Percentiles rank a stretch among this genome's conserved stretches.
Evolutionary conservation across 192 early-diverging fungal species (phyloP).

Genomic region (Martensiomyces pterosporus): DNA sequence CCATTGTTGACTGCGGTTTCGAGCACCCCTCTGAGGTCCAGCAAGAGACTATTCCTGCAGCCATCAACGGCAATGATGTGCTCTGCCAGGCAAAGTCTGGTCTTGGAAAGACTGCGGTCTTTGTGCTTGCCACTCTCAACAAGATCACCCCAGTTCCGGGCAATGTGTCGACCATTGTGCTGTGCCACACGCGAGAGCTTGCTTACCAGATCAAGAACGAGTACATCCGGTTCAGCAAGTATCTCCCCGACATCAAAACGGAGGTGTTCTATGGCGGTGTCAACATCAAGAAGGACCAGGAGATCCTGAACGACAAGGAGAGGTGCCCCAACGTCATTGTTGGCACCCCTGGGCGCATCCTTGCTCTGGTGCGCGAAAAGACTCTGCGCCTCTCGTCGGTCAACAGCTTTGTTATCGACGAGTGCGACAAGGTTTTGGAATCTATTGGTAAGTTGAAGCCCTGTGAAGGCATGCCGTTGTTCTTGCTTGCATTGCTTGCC

Average conservation of each 20-base stretch:
- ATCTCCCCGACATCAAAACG: constrained; percentile 87
- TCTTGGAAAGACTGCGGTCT: constrained; percentile 99
- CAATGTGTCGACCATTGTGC: constrained; percentile 82
- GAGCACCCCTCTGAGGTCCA: constrained; percentile 99
- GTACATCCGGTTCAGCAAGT: constrained; percentile 94
- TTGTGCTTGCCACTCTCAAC: constrained; percentile 91
- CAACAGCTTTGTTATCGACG: constrained; percentile 98
- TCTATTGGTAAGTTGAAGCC: constrained; percentile 70
- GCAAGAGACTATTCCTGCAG: constrained; percentile 97
- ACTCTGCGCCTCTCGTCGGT: constrained; percentile 73
- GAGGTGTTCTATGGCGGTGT: constrained; percentile 93
- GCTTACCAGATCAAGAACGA: constrained; percentile 99
- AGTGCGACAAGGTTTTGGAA: constrained; percentile 98
- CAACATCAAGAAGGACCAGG: constrained; percentile 70
- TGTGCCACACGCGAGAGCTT: constrained; percentile 97
- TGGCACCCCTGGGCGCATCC: constrained; percentile 93
- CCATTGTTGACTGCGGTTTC: constrained; percentile 98
- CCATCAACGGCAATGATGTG: constrained; percentile 94
- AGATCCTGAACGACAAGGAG: constrained; percentile 73
- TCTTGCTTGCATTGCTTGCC: constrained; percentile 1
- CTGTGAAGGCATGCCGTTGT: neutral
- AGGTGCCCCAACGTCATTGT: constrained; percentile 96
- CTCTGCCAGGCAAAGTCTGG: constrained; percentile 98
- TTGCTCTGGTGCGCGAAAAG: constrained; percentile 82
- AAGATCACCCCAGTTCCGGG: constrained; percentile 82